phyloP scores from a whole-genome alignment of 345 rosid species.

The Euphorbia peplus region DNA sequence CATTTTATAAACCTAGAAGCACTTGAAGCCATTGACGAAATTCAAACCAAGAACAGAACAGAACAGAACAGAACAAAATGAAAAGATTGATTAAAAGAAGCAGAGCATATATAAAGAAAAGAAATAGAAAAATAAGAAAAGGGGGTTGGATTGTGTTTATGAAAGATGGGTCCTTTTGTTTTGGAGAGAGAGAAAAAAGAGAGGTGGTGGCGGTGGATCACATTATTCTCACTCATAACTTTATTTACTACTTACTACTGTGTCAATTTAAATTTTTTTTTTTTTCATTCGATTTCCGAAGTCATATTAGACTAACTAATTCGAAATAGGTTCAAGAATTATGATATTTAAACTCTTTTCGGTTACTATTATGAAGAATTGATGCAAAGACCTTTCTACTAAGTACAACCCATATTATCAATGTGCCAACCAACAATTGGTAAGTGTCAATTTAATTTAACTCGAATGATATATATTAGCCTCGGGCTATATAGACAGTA shows the following conservation, averaged over 20 bases:
- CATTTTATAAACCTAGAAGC: conserved; percentile 80
- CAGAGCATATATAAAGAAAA: not conserved
- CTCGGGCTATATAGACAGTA: too few species aligned
- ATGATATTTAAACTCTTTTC: too few species aligned
- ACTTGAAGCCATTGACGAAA: conserved; percentile 53
- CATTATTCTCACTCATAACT: conserved; percentile 54
- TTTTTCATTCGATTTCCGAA: too few species aligned
- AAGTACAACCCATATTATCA: too few species aligned
- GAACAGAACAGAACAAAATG: conserved; percentile 4
- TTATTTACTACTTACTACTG: conserved; percentile 10
- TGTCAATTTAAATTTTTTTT: not conserved
- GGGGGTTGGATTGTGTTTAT: conserved; percentile 23
- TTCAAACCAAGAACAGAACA: not conserved
- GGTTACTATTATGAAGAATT: too few species aligned
- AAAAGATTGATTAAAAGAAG: not conserved
- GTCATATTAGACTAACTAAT: too few species aligned
- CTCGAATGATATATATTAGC: too few species aligned
- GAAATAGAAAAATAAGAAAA: not conserved
- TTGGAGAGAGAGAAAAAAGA: conserved; percentile 17
- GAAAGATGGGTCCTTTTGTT: conserved; percentile 21
- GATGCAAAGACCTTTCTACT: too few species aligned
- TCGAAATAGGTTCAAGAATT: too few species aligned
- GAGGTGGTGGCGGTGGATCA: conserved; percentile 43
- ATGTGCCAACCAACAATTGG: too few species aligned
- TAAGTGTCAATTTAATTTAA: too few species aligned